These are phyloP conservation scores for Candida quercuum DNA, from an alignment of 805 yeast species.

Conservation along the genomic window DNA sequence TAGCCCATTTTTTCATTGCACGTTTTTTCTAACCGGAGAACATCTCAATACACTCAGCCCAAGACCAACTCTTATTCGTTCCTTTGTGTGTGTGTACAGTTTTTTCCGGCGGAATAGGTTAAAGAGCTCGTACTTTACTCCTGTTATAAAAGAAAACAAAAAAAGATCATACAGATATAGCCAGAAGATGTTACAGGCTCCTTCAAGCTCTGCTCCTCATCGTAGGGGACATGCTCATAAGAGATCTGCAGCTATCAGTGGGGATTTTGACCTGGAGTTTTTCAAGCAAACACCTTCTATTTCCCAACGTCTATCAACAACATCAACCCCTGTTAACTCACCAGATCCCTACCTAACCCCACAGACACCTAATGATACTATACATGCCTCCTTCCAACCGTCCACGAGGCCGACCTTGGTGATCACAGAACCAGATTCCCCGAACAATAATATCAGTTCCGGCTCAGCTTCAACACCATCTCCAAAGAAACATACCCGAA, in stretches of 20 bases:
- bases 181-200: conserved; percentile 21
- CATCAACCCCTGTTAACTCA: neutral
- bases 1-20: too few relatives aligned
- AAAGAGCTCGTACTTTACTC: too few relatives aligned
- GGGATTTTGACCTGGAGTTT: conserved; percentile 58
- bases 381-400: neutral
- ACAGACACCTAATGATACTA: neutral
- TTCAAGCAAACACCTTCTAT: conserved; percentile 19
- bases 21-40: too few relatives aligned
- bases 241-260: conserved; percentile 84
- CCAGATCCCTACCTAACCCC: conserved; percentile 1
- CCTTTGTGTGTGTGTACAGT: too few relatives aligned
- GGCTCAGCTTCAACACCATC: conserved; percentile 17
- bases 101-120: too few relatives aligned
- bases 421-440: conserved; percentile 11
- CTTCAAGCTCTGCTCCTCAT: conserved; percentile 20
- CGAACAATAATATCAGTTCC: conserved; percentile 1
- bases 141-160: too few relatives aligned
- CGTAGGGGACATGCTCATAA: conserved; percentile 70
- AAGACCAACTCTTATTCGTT: too few relatives aligned
- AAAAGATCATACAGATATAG: too few relatives aligned
- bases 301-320: conserved; percentile 9
- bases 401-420: conserved; percentile 8
- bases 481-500: conserved; percentile 26
- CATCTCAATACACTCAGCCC: too few relatives aligned